Evolutionary conservation across 2,329 filamentous ascomycete species (phyloP), one percentile per base, ranked within the genome.

Genomic region (Fusarium chuoi): DNA sequence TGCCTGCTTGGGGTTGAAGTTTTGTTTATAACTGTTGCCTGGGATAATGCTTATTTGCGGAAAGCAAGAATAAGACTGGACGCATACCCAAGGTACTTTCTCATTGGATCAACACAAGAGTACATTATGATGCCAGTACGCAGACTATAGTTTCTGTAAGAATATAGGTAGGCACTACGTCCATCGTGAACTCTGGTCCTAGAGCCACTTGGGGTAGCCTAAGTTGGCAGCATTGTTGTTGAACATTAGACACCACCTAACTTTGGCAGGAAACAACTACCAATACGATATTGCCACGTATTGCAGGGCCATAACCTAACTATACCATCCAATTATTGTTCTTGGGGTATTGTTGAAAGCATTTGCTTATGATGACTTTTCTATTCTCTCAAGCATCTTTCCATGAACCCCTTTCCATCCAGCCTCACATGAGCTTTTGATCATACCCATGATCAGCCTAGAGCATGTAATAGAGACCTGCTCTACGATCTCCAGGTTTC

Each of bases 321-420:
- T 35, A 12, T 44, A n/a, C n/a, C 49, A 12, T n/a, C 24, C n/a
- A 22, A 35, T 18, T 36, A 7, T 62, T 38, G 17, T 33, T 17
- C 26, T 39, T 5, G 12, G 30, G 49, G 35, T 41, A 41, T 57
- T 55, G 38, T 30, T 54, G 36, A 46, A 56, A 36, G 46, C 36
- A 49, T 35, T 63, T 46, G 48, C n/a, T 46, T 65, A 70, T 52
- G 30, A 54, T n/a, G 51, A 56, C 46, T 38, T 60, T 59, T 82
- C 79, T 48, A 87, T 72, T 74, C 82, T 82, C 39, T 73, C 71
- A 8, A 81, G 62, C 80, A 89, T 84, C 78, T 84, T 86, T n/a
- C 77, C 81, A 67, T 89, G 88, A 28, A 89, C 87, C 30, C 80
- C 81, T 64, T 78, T 78, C 86, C 87, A 89, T 13, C 85, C 86